A percentile compares a stretch with the other conserved stretches of the same genome.
phyloP scores from a whole-genome alignment of 139 green algal genomes.

The Chlorella sp. region DNA sequence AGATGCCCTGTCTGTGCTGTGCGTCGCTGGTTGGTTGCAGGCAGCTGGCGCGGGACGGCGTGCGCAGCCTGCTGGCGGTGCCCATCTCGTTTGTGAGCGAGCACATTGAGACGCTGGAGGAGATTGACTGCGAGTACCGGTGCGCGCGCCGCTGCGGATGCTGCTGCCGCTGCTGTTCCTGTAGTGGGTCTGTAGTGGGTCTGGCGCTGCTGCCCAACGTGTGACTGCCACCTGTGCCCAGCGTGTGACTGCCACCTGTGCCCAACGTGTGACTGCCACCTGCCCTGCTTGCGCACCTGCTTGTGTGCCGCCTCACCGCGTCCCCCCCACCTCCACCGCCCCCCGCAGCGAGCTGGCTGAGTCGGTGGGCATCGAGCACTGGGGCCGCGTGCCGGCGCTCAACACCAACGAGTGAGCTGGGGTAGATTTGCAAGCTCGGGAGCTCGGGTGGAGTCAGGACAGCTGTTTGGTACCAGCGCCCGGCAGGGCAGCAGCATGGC shows the following conservation, averaged over 20 bases:
- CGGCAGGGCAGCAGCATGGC: no score
- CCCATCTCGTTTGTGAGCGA: slow-evolving; percentile 98
- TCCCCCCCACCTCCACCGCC: background rate
- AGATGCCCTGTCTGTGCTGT: background rate
- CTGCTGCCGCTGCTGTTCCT: background rate
- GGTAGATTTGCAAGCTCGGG: no score
- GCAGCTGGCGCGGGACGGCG: slow-evolving; percentile 77
- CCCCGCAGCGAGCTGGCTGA: slow-evolving; percentile 70
- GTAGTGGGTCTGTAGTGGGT: no score
- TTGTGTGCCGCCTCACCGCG: background rate
- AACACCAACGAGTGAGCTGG: slow-evolving; percentile 81
- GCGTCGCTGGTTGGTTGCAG: slow-evolving; percentile 31
- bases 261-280: no score
- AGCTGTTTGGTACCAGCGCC: no score
- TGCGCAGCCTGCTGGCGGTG: slow-evolving; percentile 90
- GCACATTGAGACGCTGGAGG: slow-evolving; percentile 99
- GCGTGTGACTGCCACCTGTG: no score
- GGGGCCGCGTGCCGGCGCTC: slow-evolving; percentile 96
- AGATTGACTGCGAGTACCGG: slow-evolving; percentile 97
- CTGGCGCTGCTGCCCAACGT: no score
- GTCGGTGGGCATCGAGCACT: slow-evolving; percentile 84
- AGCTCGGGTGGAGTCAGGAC: no score
- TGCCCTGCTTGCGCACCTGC: background rate
- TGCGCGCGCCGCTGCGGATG: background rate
- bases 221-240: no score